Evolutionary conservation across 352 stramenopile genomes (phyloP), one percentile per base, ranked within the genome.

Genomic region (Elongisporangium senticosum): DNA sequence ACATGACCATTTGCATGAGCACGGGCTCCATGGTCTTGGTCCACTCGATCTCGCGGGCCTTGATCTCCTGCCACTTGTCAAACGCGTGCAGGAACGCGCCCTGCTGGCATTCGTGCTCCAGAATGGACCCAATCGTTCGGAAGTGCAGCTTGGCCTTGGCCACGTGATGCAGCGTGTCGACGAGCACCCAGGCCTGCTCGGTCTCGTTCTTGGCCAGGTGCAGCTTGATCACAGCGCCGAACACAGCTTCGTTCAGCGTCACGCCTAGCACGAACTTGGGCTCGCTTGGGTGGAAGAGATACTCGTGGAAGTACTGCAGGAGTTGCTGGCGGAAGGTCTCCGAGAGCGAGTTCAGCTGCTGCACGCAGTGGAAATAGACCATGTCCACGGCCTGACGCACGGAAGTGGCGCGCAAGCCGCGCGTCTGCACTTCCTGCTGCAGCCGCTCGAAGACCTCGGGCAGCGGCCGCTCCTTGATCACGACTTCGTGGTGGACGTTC

Each of bases 301-400:
- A 58, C 3, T 74, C 48, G 24, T 75, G 49, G 51, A 88, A 89
- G 56, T 79, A 90, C 21, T n/a, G 52, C 49, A 90, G 59, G 28
- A 88, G 63, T 57, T 74, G 28, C 2, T 13, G 8, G 0, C 62
- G 61, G 24, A 86, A 77, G 0, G 37, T 24, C 1, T 70, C 43
- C 28, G 63, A 19, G 26, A 90, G 64, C 13, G 49, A 49, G 22
- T 72, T 55, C n/a, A 70, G 65, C 26, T 75, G 65, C 53, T 86
- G 70, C n/a, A 72, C 76, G 50, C 82, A 92, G 53, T 89, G 68
- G 56, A 87, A 89, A 71, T 86, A 92, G 59, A 92, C 89, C 59
- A 70, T 68, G 64, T 92, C 79, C 20, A 92, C 71, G 2, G 77
- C 78, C 53, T 86, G 68, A 15, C 77, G 74, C 23, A 72, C 59